Evolutionary conservation across 208 protist genomes (phyloP).

Genomic region (Borovskyia barvae): DNA sequence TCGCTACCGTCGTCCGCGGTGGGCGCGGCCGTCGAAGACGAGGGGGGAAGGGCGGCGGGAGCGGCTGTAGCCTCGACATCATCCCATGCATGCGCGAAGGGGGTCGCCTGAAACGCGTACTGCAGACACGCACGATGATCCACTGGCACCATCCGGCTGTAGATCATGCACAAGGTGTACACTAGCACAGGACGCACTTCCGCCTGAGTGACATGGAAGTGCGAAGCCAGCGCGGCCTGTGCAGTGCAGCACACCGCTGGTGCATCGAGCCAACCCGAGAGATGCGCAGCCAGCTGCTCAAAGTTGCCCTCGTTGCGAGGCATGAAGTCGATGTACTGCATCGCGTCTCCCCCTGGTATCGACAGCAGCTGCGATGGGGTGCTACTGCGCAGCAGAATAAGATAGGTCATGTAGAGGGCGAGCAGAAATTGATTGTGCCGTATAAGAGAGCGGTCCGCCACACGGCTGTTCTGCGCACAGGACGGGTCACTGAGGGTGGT

Average conservation of each 20-base stretch:
- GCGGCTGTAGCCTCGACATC: slow-evolving; percentile 23
- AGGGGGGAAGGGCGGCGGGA: slow-evolving; percentile 4
- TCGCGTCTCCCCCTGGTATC: slow-evolving; percentile 30
- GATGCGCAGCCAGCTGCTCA: slow-evolving; percentile 56
- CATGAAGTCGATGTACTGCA: slow-evolving; percentile 74
- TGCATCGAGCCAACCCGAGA: slow-evolving; percentile 57
- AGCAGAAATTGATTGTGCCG: slow-evolving; percentile 78
- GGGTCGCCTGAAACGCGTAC: slow-evolving; percentile 56
- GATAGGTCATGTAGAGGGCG: slow-evolving; percentile 77
- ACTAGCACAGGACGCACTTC: slow-evolving; percentile 62
- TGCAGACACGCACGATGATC: slow-evolving; percentile 57
- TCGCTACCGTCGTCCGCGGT: neutral
- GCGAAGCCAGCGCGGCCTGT: slow-evolving; percentile 38
- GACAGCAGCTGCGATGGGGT: slow-evolving; percentile 22
- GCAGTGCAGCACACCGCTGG: slow-evolving; percentile 47
- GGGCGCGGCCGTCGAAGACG: neutral
- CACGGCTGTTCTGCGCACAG: slow-evolving; percentile 51
- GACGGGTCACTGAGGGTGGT: neutral
- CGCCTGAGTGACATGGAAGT: slow-evolving; percentile 60
- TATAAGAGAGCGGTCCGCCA: slow-evolving; percentile 60
- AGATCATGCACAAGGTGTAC: slow-evolving; percentile 75
- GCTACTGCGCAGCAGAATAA: slow-evolving; percentile 44
- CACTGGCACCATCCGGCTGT: slow-evolving; percentile 82
- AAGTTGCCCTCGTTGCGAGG: slow-evolving; percentile 81
- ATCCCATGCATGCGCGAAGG: slow-evolving; percentile 43